Evolutionary conservation across 108 stramenopile genomes (phyloP).

Genomic region (Chaetoceros tenuissimus): DNA sequence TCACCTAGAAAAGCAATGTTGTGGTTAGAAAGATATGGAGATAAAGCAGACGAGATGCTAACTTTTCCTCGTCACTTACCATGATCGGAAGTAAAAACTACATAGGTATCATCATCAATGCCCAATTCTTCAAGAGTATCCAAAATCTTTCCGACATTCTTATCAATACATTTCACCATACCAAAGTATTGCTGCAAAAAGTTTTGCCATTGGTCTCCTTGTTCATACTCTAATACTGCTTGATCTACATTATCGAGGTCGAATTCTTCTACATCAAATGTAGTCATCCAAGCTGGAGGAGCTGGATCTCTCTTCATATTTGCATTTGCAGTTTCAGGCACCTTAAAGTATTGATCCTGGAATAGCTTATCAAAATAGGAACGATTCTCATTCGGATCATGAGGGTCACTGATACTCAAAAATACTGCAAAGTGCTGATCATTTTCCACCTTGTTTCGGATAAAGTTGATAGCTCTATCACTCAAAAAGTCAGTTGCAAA

Average conservation of each 20-base stretch:
- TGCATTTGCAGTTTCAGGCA: background rate
- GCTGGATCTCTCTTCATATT: background rate
- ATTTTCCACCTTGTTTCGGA: background rate
- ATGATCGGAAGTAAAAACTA: slow-evolving; percentile 49
- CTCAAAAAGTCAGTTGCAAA: background rate
- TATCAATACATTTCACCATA: background rate
- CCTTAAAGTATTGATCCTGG: background rate
- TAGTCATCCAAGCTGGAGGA: background rate
- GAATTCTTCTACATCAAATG: background rate
- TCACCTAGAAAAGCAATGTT: too few species aligned
- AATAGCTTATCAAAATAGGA: background rate
- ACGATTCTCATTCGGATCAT: background rate
- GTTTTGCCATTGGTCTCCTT: background rate
- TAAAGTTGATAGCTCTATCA: background rate
- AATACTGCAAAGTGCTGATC: background rate
- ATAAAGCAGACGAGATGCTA: too few species aligned
- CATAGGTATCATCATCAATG: slow-evolving; percentile 37
- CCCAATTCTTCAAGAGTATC: slow-evolving; percentile 27
- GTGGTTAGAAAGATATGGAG: too few species aligned
- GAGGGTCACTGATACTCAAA: background rate
- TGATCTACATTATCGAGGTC: background rate
- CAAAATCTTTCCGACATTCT: slow-evolving; percentile 16
- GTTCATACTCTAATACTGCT: background rate
- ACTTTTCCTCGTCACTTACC: too few species aligned
- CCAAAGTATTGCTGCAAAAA: background rate